Evolutionary conservation across 441 rosid species (phyloP), one percentile per base, ranked within the genome.

Genomic region (Pelargonium cotyledonis): DNA sequence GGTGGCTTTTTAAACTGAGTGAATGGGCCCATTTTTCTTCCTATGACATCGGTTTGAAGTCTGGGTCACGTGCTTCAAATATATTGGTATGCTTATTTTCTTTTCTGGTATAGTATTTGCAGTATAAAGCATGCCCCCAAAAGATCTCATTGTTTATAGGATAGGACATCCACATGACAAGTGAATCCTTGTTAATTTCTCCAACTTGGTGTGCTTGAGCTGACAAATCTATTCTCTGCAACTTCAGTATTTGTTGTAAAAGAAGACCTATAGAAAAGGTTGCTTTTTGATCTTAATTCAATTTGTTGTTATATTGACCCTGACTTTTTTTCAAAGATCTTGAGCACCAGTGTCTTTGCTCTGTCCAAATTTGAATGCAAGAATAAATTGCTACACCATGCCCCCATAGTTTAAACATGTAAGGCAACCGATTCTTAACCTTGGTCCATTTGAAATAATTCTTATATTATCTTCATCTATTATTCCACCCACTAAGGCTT

Each of bases 1-100:
- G 96, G 84, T 90, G 98, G 98, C 84, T 89, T 76, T 90, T 93
- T 67, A 93, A 90, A 78, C 86, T 92, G 60, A 89, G 97, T 80
- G 98, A 92, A 77, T 92, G 98, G 98, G 88, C 89, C 71, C 90
- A 88, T 69, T 82, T 88, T 80, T 85, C 96, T 41, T 82, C 92
- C 40, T 90, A 93, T 73, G 96, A 88, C 65, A 83, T 88, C 70
- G 98, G 97, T 75, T 84, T 90, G 80, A 86, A 87, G 69, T 85
- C 81, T 70, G 98, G 98, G 65, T 83, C 98, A 60, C 83, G 90
- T 78, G 92, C 96, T 79, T 88, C 98, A 18, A 80, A 93, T 80
- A 89, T 93, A 77, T 72, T 93, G 96, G 98, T 90, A 82, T 66
- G 67, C 55, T 47, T 47, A 12, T n/a, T 47, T 4, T 47, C 35